Conservation (phyloP, 2,329 filamentous ascomycete species). For the Mariannaea elegans region DNA sequence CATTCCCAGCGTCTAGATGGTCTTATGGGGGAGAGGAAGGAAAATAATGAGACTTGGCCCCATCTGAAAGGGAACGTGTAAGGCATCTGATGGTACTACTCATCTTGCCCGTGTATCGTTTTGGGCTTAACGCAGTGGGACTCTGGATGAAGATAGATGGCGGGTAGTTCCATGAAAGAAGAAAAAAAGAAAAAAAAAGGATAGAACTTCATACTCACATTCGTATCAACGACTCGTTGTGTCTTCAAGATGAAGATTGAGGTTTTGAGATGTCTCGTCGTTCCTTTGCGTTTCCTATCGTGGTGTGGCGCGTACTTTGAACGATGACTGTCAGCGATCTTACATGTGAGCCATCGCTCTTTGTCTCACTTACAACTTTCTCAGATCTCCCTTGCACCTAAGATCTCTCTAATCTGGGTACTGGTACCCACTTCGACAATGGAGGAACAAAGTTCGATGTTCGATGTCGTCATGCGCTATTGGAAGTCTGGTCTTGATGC, state of each 20-base stretch:
- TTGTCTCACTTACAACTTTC: slow-evolving; percentile 32
- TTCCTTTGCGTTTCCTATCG: slow-evolving; percentile 4
- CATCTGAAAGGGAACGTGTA: too few relatives aligned
- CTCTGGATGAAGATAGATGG: background rate
- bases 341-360: slow-evolving; percentile 26
- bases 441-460: slow-evolving; percentile 21
- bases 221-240: background rate
- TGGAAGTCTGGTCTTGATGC: background rate
- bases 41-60: slow-evolving; percentile 18
- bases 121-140: background rate
- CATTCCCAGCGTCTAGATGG: too few relatives aligned
- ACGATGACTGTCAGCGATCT: slow-evolving; percentile 28
- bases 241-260: too few relatives aligned
- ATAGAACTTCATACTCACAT: background rate
- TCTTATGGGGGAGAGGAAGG: slow-evolving; percentile 11
- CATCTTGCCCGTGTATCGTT: too few relatives aligned
- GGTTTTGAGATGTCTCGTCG: background rate
- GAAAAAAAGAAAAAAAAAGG: too few relatives aligned
- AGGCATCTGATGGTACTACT: too few relatives aligned
- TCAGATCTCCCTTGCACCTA: slow-evolving; percentile 24
- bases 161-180: too few relatives aligned
- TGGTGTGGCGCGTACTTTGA: slow-evolving; percentile 19
- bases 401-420: slow-evolving; percentile 22
- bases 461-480: background rate
- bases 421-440: slow-evolving; percentile 22